Percentiles rank a stretch among this genome's conserved stretches.
These are phyloP conservation scores for Aspergillus saccharolyticus DNA, from an alignment of 495 filamentous ascomycete species.

Conservation along the genomic window DNA sequence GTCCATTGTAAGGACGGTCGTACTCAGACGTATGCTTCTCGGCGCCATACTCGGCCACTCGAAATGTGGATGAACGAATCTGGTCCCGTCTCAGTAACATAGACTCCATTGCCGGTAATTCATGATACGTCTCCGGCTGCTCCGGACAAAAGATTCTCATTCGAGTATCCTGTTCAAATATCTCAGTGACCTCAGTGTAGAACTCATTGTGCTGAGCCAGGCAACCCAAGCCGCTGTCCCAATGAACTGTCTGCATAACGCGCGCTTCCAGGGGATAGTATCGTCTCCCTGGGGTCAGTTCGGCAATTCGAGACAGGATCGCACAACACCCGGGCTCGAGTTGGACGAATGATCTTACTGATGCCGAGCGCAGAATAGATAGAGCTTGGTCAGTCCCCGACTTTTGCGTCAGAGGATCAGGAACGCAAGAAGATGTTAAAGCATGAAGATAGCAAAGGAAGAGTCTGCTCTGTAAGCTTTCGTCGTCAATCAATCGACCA, in stretches of 20 bases:
- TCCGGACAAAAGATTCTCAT: constrained; percentile 19
- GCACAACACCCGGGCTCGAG: constrained; percentile 35
- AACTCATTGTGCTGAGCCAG: constrained; percentile 52
- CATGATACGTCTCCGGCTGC: not conserved
- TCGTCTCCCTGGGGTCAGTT: constrained; percentile 44
- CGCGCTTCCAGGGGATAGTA: constrained; percentile 53
- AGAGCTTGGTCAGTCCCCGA: constrained; percentile 62
- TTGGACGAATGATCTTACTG: constrained; percentile 45
- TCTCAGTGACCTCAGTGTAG: constrained; percentile 27
- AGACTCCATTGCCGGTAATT: constrained; percentile 5
- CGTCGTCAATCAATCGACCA: constrained; percentile 45
- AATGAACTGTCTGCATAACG: constrained; percentile 46
- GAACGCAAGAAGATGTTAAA: constrained; percentile 53
- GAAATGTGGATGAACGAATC: constrained; percentile 45
- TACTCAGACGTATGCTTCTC: constrained; percentile 35
- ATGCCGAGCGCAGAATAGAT: constrained; percentile 41
- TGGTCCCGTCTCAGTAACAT: constrained; percentile 35
- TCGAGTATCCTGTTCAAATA: constrained; percentile 34
- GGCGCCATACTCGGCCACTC: constrained; percentile 48
- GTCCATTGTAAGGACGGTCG: constrained; percentile 30
- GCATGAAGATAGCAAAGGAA: constrained; percentile 55
- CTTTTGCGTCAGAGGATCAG: constrained; percentile 50
- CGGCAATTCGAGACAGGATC: constrained; percentile 42
- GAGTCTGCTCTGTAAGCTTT: constrained; percentile 50
- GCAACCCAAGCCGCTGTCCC: constrained; percentile 38